Evolutionary conservation across 306 rosid species (phyloP).

Genomic region (Fragaria nilgerrensis): DNA sequence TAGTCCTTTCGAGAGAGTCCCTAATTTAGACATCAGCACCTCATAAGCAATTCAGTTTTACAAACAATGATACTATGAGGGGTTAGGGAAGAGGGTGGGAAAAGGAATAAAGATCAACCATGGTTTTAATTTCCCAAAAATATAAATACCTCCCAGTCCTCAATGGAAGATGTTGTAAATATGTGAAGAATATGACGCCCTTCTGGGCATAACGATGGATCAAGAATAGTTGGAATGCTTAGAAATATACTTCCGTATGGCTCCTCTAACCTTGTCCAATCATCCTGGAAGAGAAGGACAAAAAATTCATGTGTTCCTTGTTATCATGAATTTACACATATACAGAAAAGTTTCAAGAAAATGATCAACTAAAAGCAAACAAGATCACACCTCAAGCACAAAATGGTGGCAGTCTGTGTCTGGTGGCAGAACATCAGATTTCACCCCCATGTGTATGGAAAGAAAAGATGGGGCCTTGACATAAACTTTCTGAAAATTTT

Average conservation of each 20-base stretch:
- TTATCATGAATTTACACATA: slow-evolving; percentile 16
- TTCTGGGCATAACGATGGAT: slow-evolving; percentile 82
- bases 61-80: not conserved
- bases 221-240: slow-evolving; percentile 96
- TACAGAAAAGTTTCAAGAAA: slow-evolving; percentile 11
- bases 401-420: slow-evolving; percentile 98
- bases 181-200: slow-evolving; percentile 91
- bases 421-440: slow-evolving; percentile 82
- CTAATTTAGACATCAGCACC: slow-evolving; percentile 37
- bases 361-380: slow-evolving; percentile 22
- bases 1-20: slow-evolving; percentile 70
- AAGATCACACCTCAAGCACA: slow-evolving; percentile 73
- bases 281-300: slow-evolving; percentile 36
- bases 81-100: slow-evolving; percentile 12
- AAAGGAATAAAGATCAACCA: slow-evolving; percentile 17
- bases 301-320: too few species aligned
- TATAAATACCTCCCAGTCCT: slow-evolving; percentile 76
- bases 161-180: slow-evolving; percentile 89
- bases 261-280: slow-evolving; percentile 73
- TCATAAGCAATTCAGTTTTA: slow-evolving; percentile 17
- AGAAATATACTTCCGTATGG: slow-evolving; percentile 90
- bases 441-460: slow-evolving; percentile 96
- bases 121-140: slow-evolving; percentile 16
- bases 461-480: slow-evolving; percentile 96
- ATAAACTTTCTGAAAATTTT: slow-evolving; percentile 81